phyloP scores from a whole-genome alignment of 805 yeast genomes.

The Kodamaea kaohsiungensis region DNA sequence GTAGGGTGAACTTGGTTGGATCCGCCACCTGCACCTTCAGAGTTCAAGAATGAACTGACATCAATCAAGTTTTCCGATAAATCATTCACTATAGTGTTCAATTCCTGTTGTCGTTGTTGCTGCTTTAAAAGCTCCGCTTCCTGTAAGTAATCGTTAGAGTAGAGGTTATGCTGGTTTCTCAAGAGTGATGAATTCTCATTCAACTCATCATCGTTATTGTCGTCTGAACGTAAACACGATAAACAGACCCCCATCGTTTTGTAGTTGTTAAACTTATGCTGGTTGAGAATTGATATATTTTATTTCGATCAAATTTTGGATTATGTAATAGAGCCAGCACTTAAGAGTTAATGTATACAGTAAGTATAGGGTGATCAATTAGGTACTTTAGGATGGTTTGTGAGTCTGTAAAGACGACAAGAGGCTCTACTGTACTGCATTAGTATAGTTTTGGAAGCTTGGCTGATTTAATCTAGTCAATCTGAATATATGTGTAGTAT shows the following conservation, averaged over 20 bases:
- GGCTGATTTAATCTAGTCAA: too few species aligned
- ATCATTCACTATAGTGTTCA: conserved; percentile 48
- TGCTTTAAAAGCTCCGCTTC: conserved; percentile 39
- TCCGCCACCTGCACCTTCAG: conserved; percentile 6
- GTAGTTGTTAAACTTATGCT: conserved; percentile 1
- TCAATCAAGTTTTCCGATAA: conserved; percentile 18
- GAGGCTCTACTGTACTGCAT: too few species aligned
- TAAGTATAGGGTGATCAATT: too few species aligned
- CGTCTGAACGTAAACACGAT: conserved; percentile 41
- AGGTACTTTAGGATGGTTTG: too few species aligned
- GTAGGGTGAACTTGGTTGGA: conserved; percentile 1
- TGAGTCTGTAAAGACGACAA: too few species aligned
- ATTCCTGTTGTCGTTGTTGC: conserved; percentile 48
- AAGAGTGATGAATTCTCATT: conserved; percentile 43
- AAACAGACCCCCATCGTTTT: conserved; percentile 49
- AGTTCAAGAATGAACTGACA: conserved; percentile 16
- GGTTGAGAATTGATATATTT: conserved; percentile 2
- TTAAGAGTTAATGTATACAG: too few species aligned
- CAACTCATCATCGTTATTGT: conserved; percentile 37
- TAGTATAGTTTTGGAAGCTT: too few species aligned
- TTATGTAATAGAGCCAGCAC: neutral
- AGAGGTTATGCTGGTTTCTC: conserved; percentile 24
- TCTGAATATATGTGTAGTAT: too few species aligned
- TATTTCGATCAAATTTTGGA: neutral
- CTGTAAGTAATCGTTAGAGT: conserved; percentile 36